Evolutionary conservation across 257 asterid genomes (phyloP), one percentile per base, ranked within the genome.

Genomic region (Lithospermum erythrorhizon): DNA sequence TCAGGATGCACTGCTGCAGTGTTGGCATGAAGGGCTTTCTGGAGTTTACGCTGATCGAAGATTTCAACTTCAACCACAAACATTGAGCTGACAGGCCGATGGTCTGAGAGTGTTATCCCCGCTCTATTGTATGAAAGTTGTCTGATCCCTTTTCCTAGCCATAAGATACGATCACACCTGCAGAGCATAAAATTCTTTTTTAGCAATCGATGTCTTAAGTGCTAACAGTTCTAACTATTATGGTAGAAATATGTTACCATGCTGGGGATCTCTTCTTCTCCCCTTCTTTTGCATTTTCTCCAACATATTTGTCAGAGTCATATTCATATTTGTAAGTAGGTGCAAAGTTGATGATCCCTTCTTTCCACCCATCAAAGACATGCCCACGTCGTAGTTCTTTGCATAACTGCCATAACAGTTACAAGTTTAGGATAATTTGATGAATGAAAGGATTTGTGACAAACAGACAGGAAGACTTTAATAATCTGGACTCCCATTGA

Each of bases 131-230:
- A 90, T 22, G 68, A 71, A 0, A 80, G 76, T 62, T 90, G 96
- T 69, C 78, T 90, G 23, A 90, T 85, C 73, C 96, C 96, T 72
- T 82, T 85, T 53, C 98, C 98, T 14, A 79, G 73, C 96, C 98
- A 90, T 2, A 90, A 83, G 73, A 90, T 81, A 1, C 98, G 91
- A 70, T 90, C 98, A 65, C 98, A 90, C 97, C 95, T 89, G 86
- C 69, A 21, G 9, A 15, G 23, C 29, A 20, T 37, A n/a, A 19
- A 29, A 53, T 27, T 41, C n/a, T 21, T 15, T 55, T 21, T 16
- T 11, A 22, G 59, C 37, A 63, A 63, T 20, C 20, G 3, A 54
- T 14, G 30, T 63, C 25, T 11, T 13, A 15, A 22, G 21, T 3
- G 25, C 37, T 19, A 13, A 32, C 21, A 32, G 1, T 17, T 15